These are phyloP conservation scores for Poronia punctata DNA, from an alignment of 495 filamentous ascomycete species.

Conservation along the genomic window DNA sequence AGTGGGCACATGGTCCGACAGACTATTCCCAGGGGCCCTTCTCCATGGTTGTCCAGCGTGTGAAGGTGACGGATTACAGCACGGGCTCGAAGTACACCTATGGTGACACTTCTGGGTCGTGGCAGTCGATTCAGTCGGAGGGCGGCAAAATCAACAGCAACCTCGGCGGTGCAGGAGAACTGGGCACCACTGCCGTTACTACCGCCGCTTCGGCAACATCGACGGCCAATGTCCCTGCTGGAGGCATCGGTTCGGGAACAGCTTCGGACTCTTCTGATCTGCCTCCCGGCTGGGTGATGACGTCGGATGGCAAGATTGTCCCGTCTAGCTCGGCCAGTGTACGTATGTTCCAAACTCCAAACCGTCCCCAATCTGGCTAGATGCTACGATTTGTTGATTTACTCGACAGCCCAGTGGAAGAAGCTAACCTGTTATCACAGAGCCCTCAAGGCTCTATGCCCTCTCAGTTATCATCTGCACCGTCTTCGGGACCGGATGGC, in stretches of 20 bases:
- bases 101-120: slow-evolving; percentile 64
- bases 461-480: slow-evolving; percentile 13
- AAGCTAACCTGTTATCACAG: slow-evolving; percentile 11
- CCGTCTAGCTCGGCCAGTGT: slow-evolving; percentile 47
- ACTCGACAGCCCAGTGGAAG: slow-evolving; percentile 1
- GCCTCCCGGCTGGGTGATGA: slow-evolving; percentile 64
- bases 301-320: slow-evolving; percentile 59
- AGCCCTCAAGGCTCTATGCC: slow-evolving; percentile 8
- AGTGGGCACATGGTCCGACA: slow-evolving; percentile 79
- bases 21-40: slow-evolving; percentile 76
- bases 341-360: slow-evolving; percentile 27
- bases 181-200: slow-evolving; percentile 44
- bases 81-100: slow-evolving; percentile 80
- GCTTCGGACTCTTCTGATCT: slow-evolving; percentile 14
- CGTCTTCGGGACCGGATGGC: slow-evolving; percentile 12
- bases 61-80: slow-evolving; percentile 81
- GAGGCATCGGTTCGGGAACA: slow-evolving; percentile 53
- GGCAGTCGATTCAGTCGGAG: slow-evolving; percentile 52
- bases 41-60: slow-evolving; percentile 72
- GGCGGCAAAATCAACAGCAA: slow-evolving; percentile 57
- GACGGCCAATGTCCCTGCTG: slow-evolving; percentile 45
- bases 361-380: background rate
- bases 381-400: background rate
- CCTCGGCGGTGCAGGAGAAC: slow-evolving; percentile 34
- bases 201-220: slow-evolving; percentile 30